Evolutionary conservation across 805 yeast species (phyloP), one percentile per base, ranked within the genome.

Genomic region (Sugiyamaella marilandica): DNA sequence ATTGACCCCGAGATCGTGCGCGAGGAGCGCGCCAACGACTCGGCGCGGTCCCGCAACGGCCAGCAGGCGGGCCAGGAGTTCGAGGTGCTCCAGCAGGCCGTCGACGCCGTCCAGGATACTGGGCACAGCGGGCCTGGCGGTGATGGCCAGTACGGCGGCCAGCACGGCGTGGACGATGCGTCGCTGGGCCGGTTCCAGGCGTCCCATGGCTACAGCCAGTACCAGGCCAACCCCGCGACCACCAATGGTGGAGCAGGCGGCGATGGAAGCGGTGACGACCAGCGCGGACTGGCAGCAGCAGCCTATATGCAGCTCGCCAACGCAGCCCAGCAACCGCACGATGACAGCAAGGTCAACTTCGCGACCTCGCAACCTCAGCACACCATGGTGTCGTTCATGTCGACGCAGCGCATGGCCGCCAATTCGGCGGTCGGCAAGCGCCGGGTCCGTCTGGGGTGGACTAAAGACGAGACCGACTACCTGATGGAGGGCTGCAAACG

Each of bases 401-500:
- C 55, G 11, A 39, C 41, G n/a, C 48, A 43, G 21, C 16, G 45
- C 10, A 21, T 41, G 39, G 41, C 54, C 16, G 19, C 49, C 29
- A 26, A 39, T 10, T 34, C 47, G 16, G 24, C 52, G 10, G 34
- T 39, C 14, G 68, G 69, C 48, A 64, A 64, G 57, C 63, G 73
- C 13, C 65, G 73, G n/a, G 66, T 66, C 11, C 65, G 73, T 1
- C 58, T 66, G 9, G 66, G 68, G n/a, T 73, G 77, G 77, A 66
- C 75, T 29, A 74, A 70, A 44, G 68, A 65, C 50, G 77, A 73
- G 59, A 73, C 77, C 5, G 65, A 65, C 18, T 66, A 70, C 52
- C 65, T 73, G 7, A 63, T 74, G 64, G 70, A 70, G 41, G 77
- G 78, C 39, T 74, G 78, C 60, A 66, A 64, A 51, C 64, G 64